Conservation (phyloP, 2,329 filamentous ascomycete genomes). For the Epichloe coenophiala region DNA sequence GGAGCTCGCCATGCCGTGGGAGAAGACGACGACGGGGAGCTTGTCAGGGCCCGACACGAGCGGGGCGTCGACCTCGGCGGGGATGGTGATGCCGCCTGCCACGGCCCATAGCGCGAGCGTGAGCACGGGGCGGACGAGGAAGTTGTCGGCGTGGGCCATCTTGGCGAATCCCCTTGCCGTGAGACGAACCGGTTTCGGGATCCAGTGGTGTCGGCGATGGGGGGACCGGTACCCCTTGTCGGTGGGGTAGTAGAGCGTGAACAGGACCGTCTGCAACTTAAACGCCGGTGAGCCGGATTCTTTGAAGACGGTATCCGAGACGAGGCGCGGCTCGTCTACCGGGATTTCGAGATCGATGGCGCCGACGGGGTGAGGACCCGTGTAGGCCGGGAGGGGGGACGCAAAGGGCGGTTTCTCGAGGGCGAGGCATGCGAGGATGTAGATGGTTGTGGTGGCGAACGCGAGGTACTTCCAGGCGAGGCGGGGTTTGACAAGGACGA, state of each 20-base stretch:
- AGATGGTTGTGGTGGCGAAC: conserved; percentile 9
- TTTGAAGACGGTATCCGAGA: conserved; percentile 21
- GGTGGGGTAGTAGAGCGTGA: conserved; percentile 36
- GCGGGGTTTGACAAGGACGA: neutral
- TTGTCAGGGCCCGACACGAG: conserved; percentile 14
- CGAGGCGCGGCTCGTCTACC: conserved; percentile 17
- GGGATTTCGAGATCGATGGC: conserved; percentile 33
- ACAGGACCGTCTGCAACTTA: conserved; percentile 32
- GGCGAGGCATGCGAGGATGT: conserved; percentile 26
- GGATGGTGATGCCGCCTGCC: conserved; percentile 31
- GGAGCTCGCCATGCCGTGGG: conserved; percentile 36
- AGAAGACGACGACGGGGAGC: conserved; percentile 36
- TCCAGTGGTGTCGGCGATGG: conserved; percentile 27
- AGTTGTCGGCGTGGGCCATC: conserved; percentile 29
- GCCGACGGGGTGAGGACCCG: conserved; percentile 31
- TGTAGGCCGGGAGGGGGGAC: conserved; percentile 29
- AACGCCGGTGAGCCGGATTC: conserved; percentile 26
- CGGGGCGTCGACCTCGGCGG: conserved; percentile 32
- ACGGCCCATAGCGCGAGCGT: conserved; percentile 27
- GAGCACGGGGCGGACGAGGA: conserved; percentile 28
- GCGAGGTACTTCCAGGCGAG: neutral
- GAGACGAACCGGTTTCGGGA: conserved; percentile 28
- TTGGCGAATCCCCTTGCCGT: conserved; percentile 33
- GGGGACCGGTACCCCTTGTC: conserved; percentile 8
- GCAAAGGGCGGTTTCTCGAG: conserved; percentile 29